These are phyloP conservation scores for Botrytis fragariae DNA, from an alignment of 2,329 filamentous ascomycete genomes.

Conservation along the genomic window DNA sequence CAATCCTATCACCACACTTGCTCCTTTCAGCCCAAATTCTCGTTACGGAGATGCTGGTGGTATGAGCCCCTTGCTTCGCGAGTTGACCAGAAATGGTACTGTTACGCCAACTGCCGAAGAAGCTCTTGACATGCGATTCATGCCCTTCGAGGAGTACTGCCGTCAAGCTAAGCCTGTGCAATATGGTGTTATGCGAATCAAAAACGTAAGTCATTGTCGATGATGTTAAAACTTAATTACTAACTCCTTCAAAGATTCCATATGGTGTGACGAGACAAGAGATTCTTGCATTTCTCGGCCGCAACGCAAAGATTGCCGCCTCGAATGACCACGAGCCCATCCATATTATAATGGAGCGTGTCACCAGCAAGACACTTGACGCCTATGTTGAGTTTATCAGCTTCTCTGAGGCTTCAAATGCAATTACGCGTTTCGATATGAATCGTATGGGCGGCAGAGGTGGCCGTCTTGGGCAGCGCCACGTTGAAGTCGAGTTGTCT, in stretches of 20 bases:
- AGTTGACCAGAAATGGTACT: constrained; percentile 29
- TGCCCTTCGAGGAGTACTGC: constrained; percentile 41
- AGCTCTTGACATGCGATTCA: constrained; percentile 33
- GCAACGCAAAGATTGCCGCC: constrained; percentile 54
- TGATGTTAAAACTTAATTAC: constrained; percentile 3
- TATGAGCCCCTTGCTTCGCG: constrained; percentile 25
- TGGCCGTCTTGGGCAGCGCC: constrained; percentile 55
- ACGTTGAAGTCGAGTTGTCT: constrained; percentile 56
- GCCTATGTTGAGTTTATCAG: constrained; percentile 58
- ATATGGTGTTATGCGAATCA: constrained; percentile 40
- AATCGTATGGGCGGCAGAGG: constrained; percentile 42
- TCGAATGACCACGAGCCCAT: constrained; percentile 53
- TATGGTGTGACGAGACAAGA: constrained; percentile 53
- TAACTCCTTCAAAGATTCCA: constrained; percentile 48
- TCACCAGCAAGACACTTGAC: constrained; percentile 60
- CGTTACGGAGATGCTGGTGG: constrained; percentile 14
- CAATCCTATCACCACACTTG: constrained; percentile 7
- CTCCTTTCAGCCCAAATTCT: constrained; percentile 13
- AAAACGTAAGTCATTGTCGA: constrained; percentile 37
- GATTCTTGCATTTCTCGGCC: constrained; percentile 57
- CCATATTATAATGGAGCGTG: constrained; percentile 64
- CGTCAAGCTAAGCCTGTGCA: constrained; percentile 32
- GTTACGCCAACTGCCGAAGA: constrained; percentile 32
- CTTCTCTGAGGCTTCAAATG: constrained; percentile 51
- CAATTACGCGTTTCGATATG: constrained; percentile 49